Evolutionary conservation across 148 eudicot species (phyloP).

Genomic region (Linanthus parryae): DNA sequence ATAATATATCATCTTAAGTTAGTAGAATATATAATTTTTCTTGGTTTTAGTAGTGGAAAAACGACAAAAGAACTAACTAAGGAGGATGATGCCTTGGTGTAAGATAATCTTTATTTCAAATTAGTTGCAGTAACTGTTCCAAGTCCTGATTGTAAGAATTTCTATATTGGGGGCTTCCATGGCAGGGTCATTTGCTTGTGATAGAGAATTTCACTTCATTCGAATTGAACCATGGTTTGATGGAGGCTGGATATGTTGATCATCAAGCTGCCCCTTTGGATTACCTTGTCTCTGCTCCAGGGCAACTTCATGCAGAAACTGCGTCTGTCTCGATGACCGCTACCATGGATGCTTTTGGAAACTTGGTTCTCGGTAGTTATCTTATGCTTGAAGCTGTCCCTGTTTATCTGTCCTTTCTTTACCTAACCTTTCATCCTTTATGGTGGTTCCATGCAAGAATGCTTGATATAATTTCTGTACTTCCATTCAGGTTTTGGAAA

Average conservation of each 20-base stretch:
- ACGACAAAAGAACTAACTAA: too few relatives aligned
- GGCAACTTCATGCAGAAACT: conserved; percentile 27
- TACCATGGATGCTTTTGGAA: conserved; percentile 67
- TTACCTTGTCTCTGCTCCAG: conserved; percentile 29
- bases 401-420: background rate
- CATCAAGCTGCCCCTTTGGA: conserved; percentile 35
- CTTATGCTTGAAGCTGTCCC: background rate
- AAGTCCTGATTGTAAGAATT: background rate
- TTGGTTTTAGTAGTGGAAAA: too few relatives aligned
- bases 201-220: conserved; percentile 62
- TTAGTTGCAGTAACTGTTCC: background rate
- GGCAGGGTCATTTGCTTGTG: conserved; percentile 78
- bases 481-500: too few relatives aligned
- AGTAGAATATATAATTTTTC: too few relatives aligned
- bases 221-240: conserved; percentile 73
- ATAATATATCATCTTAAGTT: too few relatives aligned
- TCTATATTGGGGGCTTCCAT: conserved; percentile 8
- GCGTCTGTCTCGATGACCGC: conserved; percentile 90
- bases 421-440: background rate
- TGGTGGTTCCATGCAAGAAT: background rate
- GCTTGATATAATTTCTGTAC: background rate
- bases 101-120: background rate
- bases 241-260: conserved; percentile 79
- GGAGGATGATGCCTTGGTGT: too few relatives aligned
- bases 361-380: conserved; percentile 70